Base-by-base conservation (phyloP, 2,329 filamentous ascomycete genomes). In the Chrysosporium keratinophilum region DNA sequence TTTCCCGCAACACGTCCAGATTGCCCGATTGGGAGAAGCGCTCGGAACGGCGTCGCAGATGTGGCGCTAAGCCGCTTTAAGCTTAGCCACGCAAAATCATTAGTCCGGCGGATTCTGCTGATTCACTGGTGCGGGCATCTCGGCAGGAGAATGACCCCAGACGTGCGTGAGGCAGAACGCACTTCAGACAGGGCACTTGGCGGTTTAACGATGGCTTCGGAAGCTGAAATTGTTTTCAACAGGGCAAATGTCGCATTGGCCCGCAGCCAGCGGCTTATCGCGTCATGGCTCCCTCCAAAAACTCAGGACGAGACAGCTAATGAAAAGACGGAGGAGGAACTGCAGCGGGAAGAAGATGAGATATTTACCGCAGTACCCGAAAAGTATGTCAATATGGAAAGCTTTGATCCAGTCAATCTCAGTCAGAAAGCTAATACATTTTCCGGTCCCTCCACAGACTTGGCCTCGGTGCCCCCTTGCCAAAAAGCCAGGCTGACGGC, bases 151-250 rank as follows among this genome's bases (percentile, higher is more conserved):
- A 28, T 28, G 23, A 28, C 23, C 7, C 23, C 34, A 49, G 20
- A 49, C 14, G n/a, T 2, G 12, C 19, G 20, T n/a, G 17, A 40
- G 14, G 17, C 39, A 10, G 12, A 14, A 28, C 7, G 31, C 10
- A 35, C 28, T n/a, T 10, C 11, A 37, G 34, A 37, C 14, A 20
- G 19, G 41, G 41, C 41, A 19, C n/a, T 35, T 47, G 14, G 39
- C 39, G 50, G 50, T 46, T 28, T n/a, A 31, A 69, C 69, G 66
- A 62, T 69, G 10, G 58, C 63, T 23, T 64, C 66, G n/a, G 74
- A 77, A 55, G 75, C 75, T 41, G 78, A 81, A 58, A 69, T 81
- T 39, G 73, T 82, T 47, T 72, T 77, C 51, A 81, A 80, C 60
- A 70, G 72, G 51, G 70, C 77, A 33, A 78, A 74, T 57, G 71